Conservation (phyloP, 495 filamentous ascomycete species). For the Penicillium egyptiacum region DNA sequence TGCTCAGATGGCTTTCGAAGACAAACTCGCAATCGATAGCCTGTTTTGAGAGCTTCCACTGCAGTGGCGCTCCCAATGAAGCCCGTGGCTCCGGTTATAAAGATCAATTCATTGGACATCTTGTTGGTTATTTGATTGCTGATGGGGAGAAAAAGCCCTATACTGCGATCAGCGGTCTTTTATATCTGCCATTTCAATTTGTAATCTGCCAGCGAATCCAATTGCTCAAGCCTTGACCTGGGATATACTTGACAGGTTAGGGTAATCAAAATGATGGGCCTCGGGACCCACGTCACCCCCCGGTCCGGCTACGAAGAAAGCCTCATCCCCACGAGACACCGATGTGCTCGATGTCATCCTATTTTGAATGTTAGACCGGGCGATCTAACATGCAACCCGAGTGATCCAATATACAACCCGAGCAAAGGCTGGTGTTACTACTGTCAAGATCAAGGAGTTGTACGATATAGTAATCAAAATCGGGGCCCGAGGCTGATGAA, state of each 20-base stretch:
- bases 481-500: slow-evolving; percentile 6
- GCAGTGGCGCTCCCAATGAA: slow-evolving; percentile 43
- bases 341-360: neutral
- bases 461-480: slow-evolving; percentile 1
- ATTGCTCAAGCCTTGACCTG: neutral
- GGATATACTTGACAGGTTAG: too few relatives aligned
- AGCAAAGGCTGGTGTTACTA: neutral
- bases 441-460: neutral
- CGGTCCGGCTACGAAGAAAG: neutral
- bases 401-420: neutral
- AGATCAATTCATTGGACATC: slow-evolving; percentile 32
- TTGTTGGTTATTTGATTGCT: slow-evolving; percentile 11
- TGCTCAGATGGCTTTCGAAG: slow-evolving; percentile 31
- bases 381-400: neutral
- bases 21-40: slow-evolving; percentile 39
- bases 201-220: neutral
- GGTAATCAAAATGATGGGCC: too few relatives aligned
- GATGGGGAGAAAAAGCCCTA: neutral
- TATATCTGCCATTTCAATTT: neutral
- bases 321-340: neutral
- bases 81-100: slow-evolving; percentile 48
- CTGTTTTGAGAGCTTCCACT: slow-evolving; percentile 38
- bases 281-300: too few relatives aligned
- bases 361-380: neutral
- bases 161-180: neutral